phyloP scores from a whole-genome alignment of 768 basidiomycete genomes.

The Scleroderma bovista region DNA sequence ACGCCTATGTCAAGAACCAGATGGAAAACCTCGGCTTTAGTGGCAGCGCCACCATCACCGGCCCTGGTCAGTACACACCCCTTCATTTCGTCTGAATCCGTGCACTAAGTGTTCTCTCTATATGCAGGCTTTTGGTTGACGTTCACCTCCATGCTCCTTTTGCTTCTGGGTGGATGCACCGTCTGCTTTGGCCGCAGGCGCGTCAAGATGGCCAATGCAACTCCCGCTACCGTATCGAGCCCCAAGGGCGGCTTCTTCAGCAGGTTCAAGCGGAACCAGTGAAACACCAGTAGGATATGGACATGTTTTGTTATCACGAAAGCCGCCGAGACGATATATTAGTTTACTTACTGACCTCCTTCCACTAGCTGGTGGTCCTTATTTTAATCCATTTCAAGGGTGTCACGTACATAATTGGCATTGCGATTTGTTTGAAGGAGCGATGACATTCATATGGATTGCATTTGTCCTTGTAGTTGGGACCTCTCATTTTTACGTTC shows the following conservation, averaged over 20 bases:
- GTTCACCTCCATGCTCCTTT: conserved; percentile 57
- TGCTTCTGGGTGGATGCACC: conserved; percentile 59
- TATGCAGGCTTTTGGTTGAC: conserved; percentile 71
- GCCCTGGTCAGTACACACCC: conserved; percentile 47
- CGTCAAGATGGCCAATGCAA: conserved; percentile 42
- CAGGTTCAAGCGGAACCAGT: conserved; percentile 37
- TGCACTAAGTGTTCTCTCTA: background rate
- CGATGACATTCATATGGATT: too few species aligned
- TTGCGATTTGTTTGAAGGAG: too few species aligned
- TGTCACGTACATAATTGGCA: too few species aligned
- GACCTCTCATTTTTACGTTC: too few species aligned
- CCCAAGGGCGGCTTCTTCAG: conserved; percentile 27
- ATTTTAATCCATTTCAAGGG: too few species aligned
- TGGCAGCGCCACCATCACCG: conserved; percentile 46
- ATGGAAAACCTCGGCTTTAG: conserved; percentile 42
- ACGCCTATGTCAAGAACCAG: conserved; percentile 52
- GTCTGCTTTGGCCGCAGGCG: conserved; percentile 65
- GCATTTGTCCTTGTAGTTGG: too few species aligned
- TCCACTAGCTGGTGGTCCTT: too few species aligned
- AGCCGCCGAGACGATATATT: too few species aligned
- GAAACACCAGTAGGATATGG: too few species aligned
- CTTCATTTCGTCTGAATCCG: background rate
- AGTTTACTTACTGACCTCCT: too few species aligned
- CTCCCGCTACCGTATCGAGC: conserved; percentile 11
- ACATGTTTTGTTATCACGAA: background rate